Percentiles rank a stretch among this genome's conserved stretches.
Conservation (phyloP, 2,329 filamentous ascomycete genomes). For the Alternaria viburni region DNA sequence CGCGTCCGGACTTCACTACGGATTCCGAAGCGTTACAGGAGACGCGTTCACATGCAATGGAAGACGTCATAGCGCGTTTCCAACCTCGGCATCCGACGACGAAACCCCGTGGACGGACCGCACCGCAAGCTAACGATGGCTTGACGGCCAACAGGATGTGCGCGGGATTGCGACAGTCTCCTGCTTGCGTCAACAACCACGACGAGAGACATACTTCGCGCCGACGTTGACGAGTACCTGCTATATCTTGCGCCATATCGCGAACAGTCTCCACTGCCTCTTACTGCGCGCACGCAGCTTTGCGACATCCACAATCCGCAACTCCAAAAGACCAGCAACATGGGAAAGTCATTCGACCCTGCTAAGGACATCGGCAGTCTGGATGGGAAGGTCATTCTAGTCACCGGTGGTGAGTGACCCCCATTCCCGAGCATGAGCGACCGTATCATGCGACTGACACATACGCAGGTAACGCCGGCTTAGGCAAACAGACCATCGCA, state of each 20-base stretch:
- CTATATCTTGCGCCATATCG: constrained; percentile 7
- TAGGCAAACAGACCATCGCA: constrained; percentile 55
- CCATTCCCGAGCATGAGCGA: background rate
- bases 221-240: background rate
- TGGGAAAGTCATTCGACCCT: constrained; percentile 35
- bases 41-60: background rate
- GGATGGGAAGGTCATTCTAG: constrained; percentile 43
- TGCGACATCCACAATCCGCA: constrained; percentile 10
- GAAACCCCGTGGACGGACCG: constrained; percentile 3
- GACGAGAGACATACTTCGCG: background rate
- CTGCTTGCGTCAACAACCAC: background rate
- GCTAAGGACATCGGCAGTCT: constrained; percentile 31
- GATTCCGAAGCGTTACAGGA: background rate
- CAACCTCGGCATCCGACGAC: background rate
- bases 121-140: background rate
- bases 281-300: constrained; percentile 12
- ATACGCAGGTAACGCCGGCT: constrained; percentile 51
- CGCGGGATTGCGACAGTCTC: background rate
- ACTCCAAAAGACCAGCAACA: constrained; percentile 11
- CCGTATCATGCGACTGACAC: background rate
- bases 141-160: background rate
- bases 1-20: background rate
- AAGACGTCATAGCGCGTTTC: background rate
- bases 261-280: background rate
- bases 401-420: constrained; percentile 42